These are phyloP conservation scores for Salicornia ramosissima DNA, from an alignment of 148 eudicot species.

Conservation along the genomic window DNA sequence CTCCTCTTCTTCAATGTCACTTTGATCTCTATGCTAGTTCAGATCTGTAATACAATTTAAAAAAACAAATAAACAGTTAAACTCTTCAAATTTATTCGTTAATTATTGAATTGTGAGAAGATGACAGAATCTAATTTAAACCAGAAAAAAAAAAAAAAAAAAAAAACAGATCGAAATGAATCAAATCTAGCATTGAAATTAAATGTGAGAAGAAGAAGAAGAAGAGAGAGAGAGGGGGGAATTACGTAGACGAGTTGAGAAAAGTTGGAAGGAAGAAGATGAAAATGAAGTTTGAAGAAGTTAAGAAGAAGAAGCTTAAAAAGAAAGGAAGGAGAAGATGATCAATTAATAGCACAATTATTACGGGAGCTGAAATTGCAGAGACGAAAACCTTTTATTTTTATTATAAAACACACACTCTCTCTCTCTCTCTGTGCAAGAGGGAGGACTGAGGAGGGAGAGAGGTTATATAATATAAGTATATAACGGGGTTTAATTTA, in stretches of 20 bases:
- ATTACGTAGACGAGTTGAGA: no score
- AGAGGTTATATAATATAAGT: no score
- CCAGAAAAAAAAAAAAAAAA: not conserved
- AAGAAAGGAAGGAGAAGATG: not conserved
- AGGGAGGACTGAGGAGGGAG: no score
- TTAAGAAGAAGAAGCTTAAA: not conserved
- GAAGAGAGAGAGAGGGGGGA: not conserved
- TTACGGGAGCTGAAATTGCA: constrained; percentile 12
- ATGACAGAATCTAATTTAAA: no score
- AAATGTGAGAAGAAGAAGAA: not conserved
- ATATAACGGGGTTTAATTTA: constrained; percentile 9
- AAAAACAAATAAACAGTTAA: no score
- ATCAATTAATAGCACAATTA: not conserved
- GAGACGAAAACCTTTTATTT: not conserved
- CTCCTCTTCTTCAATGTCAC: not conserved
- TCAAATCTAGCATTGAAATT: not conserved
- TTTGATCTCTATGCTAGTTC: not conserved
- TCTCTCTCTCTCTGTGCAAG: no score
- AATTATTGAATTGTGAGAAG: no score
- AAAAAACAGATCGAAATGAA: not conserved
- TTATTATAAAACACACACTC: no score
- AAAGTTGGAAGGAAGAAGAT: no score
- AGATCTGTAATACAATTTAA: no score
- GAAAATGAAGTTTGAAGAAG: no score
- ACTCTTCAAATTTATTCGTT: no score